Conservation (phyloP, 148 eudicot genomes). For the Chenopodium quinoa region DNA sequence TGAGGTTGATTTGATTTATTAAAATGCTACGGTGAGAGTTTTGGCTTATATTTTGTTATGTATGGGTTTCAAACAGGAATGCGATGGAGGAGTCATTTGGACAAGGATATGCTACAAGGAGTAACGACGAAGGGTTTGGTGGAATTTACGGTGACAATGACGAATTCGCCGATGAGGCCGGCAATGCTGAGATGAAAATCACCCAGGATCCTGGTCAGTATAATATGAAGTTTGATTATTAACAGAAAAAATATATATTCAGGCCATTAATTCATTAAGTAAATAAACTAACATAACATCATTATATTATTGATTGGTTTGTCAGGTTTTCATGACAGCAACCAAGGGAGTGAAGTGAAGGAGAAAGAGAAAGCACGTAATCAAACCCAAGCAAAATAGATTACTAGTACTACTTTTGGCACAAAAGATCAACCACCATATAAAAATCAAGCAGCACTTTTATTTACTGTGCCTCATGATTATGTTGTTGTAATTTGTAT, state of each 20-base stretch:
- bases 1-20: too few species aligned
- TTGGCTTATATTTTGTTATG: too few species aligned
- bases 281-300: too few species aligned
- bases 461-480: too few species aligned
- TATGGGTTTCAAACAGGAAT: constrained; percentile 33
- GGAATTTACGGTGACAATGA: constrained; percentile 49
- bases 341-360: constrained; percentile 45
- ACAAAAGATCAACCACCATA: too few species aligned
- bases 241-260: too few species aligned
- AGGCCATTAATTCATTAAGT: too few species aligned
- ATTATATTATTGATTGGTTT: too few species aligned
- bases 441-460: background rate
- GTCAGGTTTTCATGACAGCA: constrained; percentile 28
- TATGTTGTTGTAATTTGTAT: too few species aligned
- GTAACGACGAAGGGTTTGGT: constrained; percentile 83
- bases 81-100: constrained; percentile 60
- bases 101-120: constrained; percentile 66
- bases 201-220: constrained; percentile 33
- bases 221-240: too few species aligned
- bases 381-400: constrained; percentile 17
- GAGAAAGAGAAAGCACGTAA: constrained; percentile 43
- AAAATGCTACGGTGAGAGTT: background rate
- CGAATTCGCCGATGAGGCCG: background rate
- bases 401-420: too few species aligned
- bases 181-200: constrained; percentile 33